Conservation (phyloP, 495 filamentous ascomycete genomes). For the Neurospora sp. region DNA sequence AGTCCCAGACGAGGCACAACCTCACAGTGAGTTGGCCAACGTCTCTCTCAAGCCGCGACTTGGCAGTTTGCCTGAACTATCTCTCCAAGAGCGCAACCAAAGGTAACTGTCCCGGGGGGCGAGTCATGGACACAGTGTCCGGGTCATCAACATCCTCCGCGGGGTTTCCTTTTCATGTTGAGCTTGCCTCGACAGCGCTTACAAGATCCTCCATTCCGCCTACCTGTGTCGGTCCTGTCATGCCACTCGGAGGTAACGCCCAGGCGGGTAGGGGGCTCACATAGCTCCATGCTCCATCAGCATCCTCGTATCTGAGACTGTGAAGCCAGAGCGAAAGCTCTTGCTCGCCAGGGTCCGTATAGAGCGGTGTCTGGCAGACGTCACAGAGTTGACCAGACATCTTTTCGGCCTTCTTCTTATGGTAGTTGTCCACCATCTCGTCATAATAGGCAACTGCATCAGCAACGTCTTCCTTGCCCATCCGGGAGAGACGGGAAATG, state of each 20-base stretch:
- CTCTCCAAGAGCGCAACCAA: not conserved
- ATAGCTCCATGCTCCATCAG: slow-evolving; percentile 74
- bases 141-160: not conserved
- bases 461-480: slow-evolving; percentile 88
- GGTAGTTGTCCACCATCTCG: slow-evolving; percentile 78
- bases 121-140: not conserved
- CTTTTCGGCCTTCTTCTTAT: slow-evolving; percentile 79
- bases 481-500: slow-evolving; percentile 69
- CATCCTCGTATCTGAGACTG: slow-evolving; percentile 77
- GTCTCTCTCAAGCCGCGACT: not conserved
- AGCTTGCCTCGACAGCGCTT: slow-evolving; percentile 27
- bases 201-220: slow-evolving; percentile 45
- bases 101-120: not conserved
- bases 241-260: slow-evolving; percentile 66
- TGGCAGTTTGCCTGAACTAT: not conserved
- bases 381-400: slow-evolving; percentile 77
- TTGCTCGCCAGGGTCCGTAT: slow-evolving; percentile 80
- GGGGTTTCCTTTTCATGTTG: not conserved
- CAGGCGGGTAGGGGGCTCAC: slow-evolving; percentile 74
- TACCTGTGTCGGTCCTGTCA: slow-evolving; percentile 49
- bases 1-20: not conserved
- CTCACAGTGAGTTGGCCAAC: not conserved
- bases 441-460: slow-evolving; percentile 90
- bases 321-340: slow-evolving; percentile 92
- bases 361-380: slow-evolving; percentile 77